Evolutionary conservation across 2,329 filamentous ascomycete species (phyloP), one percentile per base, ranked within the genome.

Genomic region (Beauveria bassiana): DNA sequence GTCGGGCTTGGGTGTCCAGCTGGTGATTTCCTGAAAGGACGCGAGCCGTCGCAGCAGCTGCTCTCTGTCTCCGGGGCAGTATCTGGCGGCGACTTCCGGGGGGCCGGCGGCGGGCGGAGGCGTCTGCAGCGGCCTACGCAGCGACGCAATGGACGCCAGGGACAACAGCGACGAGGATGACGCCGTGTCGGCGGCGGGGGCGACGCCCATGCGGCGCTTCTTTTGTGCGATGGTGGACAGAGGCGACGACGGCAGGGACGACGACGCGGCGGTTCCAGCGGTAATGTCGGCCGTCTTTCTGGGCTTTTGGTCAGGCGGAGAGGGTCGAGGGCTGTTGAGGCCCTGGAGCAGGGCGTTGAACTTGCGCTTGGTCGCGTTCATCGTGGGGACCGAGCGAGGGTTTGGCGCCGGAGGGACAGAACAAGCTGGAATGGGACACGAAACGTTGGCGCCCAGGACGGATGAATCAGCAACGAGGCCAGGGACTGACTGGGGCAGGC

Each of bases 1-100:
- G 58, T 93, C 85, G 0, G 95, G 93, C 72, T 98, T 98, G 0
- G 91, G 89, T n/a, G 90, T 89, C 93, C 93, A 99, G 71, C 89
- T 85, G 59, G 91, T 95, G 53, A 98, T 86, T 66, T 93, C 91
- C 70, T 93, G 89, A 71, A 96, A 99, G 0, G 91, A 96, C 63
- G 88, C 88, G 31, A 99, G 79, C 26, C 95, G 81, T 67, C 83
- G 85, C 12, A 98, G 80, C 64, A 98, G 92, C 66, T 91, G 86
- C 45, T 86, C 85, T 59, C 95, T 89, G 72, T 95, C 93, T 77
- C 87, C 90, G 0, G 95, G 93, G 59, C 90, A 89, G 76, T 95
- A 98, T 68, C 88, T 91, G 1, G 90, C 76, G 3, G 69, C 71
- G 24, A 69, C 66, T n/a, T 71, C 67, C 43, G 66, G 68, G 24